Evolutionary conservation across 148 eudicot genomes (phyloP), one percentile per base, ranked within the genome.

Genomic region (Dianthus caryophyllus): DNA sequence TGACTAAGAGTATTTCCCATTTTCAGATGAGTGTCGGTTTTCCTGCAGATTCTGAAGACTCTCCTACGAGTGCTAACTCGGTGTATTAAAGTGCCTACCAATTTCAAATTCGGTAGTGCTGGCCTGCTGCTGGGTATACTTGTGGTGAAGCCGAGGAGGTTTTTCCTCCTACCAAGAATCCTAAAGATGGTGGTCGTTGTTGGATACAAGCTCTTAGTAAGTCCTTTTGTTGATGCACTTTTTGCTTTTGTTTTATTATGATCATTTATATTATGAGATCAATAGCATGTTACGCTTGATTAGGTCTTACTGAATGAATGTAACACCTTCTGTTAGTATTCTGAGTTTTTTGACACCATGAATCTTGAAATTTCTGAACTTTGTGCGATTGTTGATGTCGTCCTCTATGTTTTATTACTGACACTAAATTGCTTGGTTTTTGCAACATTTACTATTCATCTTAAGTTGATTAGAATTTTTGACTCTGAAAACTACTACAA

Each of bases 151-250:
- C 85, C 7, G 48, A 68, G n/a, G 11, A 27, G 66, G 91, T 85
- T 44, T 2, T 11, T 67, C 76, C 84, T 0, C 82, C 95, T 17
- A 90, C 85, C 39, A 82, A 81, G 74, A 84, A 73, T 39, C 61
- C 68, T 0, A 79, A 78, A 61, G 97, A 90, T 77, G 73, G 80
- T 20, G 91, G 97, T 0, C 85, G 97, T 0, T 69, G 97, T 52
- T 76, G 61, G 73, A 90, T 85, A 51, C 95, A 88, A 75, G 91
- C 97, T 1, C 76, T 84, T 59, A 74, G 97, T 90, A 79, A 75
- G 88, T 79, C 5, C n/a, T n/a, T n/a, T n/a, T n/a, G 21, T 43
- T 11, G 0, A 13, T 21, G 16, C 0, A 24, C 4, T 68, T 16
- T 67, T 29, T 26, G 8, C 47, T 7, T 65, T 53, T 49, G 52